A percentile compares a stretch with the other conserved stretches of the same genome.
phyloP scores from a whole-genome alignment of 306 rosid species.

The Vigna reflexopilosa region DNA sequence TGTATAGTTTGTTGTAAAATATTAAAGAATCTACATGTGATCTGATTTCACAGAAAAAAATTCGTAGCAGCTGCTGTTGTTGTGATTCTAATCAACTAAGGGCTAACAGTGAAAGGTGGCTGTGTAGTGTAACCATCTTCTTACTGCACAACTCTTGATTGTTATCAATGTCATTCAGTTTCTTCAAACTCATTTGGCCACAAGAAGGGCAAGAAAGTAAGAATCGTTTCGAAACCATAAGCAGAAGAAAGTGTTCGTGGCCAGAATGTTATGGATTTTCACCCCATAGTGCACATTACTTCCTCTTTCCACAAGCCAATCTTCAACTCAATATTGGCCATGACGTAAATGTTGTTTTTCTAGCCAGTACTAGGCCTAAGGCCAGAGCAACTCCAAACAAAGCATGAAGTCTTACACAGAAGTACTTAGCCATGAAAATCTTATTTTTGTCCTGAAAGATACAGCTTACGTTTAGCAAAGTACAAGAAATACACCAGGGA shows the following conservation, averaged over 20 bases:
- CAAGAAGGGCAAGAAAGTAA: slow-evolving; percentile 2
- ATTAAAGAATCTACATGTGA: slow-evolving; percentile 3
- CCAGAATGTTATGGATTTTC: not conserved
- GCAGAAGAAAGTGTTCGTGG: not conserved
- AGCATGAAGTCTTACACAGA: slow-evolving; percentile 83
- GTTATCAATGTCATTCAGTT: not conserved
- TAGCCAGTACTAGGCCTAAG: slow-evolving; percentile 71
- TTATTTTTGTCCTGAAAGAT: slow-evolving; percentile 72
- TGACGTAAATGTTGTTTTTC: slow-evolving; percentile 44
- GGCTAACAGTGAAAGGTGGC: not conserved
- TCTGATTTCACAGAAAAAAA: not conserved
- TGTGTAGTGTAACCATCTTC: slow-evolving; percentile 15
- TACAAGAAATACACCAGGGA: not conserved
- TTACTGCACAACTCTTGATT: slow-evolving; percentile 15
- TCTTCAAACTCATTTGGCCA: slow-evolving; percentile 19
- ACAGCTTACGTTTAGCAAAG: slow-evolving; percentile 12
- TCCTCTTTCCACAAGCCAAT: slow-evolving; percentile 20
- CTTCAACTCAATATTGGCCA: slow-evolving; percentile 41
- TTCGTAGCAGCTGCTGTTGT: slow-evolving; percentile 26
- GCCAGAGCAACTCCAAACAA: slow-evolving; percentile 86
- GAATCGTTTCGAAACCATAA: not conserved
- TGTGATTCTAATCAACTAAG: slow-evolving; percentile 9
- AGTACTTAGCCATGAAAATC: slow-evolving; percentile 96
- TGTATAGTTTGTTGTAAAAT: not conserved
- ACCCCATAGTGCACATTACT: slow-evolving; percentile 6